These are phyloP conservation scores for Moringa oleifera DNA, from an alignment of 345 rosid genomes.

Conservation along the genomic window DNA sequence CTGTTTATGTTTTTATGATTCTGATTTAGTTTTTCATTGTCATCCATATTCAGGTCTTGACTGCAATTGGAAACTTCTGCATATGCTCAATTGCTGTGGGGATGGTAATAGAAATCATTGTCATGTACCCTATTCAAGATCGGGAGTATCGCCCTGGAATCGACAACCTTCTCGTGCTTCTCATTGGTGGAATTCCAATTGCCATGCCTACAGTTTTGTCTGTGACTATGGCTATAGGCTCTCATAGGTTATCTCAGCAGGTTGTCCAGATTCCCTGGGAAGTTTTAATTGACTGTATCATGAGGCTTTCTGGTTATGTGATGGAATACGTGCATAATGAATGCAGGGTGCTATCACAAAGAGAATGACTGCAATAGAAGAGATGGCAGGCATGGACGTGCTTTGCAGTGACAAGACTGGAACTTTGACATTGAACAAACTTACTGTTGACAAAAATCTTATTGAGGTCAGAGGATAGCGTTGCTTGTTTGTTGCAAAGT, in stretches of 20 bases:
- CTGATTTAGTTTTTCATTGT: slow-evolving; percentile 11
- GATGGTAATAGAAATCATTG: slow-evolving; percentile 86
- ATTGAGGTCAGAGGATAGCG: slow-evolving; percentile 56
- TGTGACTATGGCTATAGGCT: slow-evolving; percentile 98
- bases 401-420: slow-evolving; percentile 99
- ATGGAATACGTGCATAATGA: slow-evolving; percentile 11
- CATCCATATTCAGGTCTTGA: slow-evolving; percentile 63
- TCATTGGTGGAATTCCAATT: slow-evolving; percentile 97
- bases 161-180: slow-evolving; percentile 96
- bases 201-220: slow-evolving; percentile 99
- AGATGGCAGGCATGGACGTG: slow-evolving; percentile 99
- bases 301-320: slow-evolving; percentile 16
- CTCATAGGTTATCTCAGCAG: slow-evolving; percentile 95
- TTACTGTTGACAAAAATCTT: slow-evolving; percentile 91
- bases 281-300: slow-evolving; percentile 3
- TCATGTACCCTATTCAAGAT: slow-evolving; percentile 96
- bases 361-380: slow-evolving; percentile 99
- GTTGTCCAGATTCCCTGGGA: slow-evolving; percentile 29
- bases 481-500: slow-evolving; percentile 1
- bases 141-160: slow-evolving; percentile 92
- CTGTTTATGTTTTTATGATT: slow-evolving; percentile 10
- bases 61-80: slow-evolving; percentile 97
- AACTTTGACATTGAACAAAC: slow-evolving; percentile 91
- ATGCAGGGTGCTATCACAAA: slow-evolving; percentile 95
- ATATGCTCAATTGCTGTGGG: slow-evolving; percentile 96